phyloP scores from a whole-genome alignment of 176 grass and related monocot genomes.

The Pontederia paniculata region DNA sequence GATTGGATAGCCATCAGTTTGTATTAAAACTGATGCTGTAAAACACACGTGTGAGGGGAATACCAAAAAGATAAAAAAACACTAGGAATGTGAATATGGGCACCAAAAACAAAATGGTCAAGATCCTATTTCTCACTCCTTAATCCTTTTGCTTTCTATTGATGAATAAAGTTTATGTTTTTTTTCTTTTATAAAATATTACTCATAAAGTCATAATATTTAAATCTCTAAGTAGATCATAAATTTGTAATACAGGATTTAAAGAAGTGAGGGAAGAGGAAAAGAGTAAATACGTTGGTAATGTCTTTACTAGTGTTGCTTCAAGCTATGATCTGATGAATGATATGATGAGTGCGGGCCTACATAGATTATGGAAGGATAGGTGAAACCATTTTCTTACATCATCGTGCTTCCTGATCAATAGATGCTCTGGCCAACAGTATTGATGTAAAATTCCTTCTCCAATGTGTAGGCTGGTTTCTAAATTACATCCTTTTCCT shows the following conservation, averaged over 20 bases:
- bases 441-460: too few relatives aligned
- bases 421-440: too few relatives aligned
- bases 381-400: constrained; percentile 20
- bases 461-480: constrained; percentile 36
- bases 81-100: too few relatives aligned
- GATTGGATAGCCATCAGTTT: too few relatives aligned
- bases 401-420: too few relatives aligned
- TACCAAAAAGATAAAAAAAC: too few relatives aligned
- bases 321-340: constrained; percentile 96
- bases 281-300: constrained; percentile 77
- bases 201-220: not conserved
- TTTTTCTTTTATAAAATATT: not conserved
- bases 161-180: not conserved
- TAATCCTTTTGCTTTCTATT: not conserved
- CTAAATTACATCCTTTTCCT: constrained; percentile 73
- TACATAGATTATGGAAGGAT: constrained; percentile 93
- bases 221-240: not conserved
- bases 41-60: too few relatives aligned
- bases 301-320: constrained; percentile 81
- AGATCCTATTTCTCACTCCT: too few relatives aligned
- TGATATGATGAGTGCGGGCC: constrained; percentile 72
- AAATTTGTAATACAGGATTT: constrained; percentile 35
- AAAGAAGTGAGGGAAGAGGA: constrained; percentile 75
- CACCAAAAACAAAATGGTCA: too few relatives aligned
- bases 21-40: too few relatives aligned